Evolutionary conservation across 106 monocot genomes (phyloP).

Genomic region (Acorus calamus): DNA sequence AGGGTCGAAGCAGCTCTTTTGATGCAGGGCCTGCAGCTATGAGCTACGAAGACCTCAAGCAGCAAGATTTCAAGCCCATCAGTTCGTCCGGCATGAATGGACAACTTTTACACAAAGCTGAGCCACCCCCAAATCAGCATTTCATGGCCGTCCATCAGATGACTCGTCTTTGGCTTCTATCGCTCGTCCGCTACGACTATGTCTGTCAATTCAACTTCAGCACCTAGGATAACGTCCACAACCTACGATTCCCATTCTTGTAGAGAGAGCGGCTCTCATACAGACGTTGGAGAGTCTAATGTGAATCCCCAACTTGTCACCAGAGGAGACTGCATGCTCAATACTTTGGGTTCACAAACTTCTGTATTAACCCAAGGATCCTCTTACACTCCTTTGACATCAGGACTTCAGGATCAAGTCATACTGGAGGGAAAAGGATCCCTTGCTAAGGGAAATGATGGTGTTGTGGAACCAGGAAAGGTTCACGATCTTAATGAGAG

Average conservation of each 20-base stretch:
- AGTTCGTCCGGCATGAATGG: conserved; percentile 7
- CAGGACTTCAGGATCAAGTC: conserved; percentile 10
- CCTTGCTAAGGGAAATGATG: conserved; percentile 12
- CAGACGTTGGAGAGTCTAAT: no score
- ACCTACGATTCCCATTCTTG: no score
- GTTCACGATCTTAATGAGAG: conserved; percentile 13
- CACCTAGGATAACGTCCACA: conserved; percentile 8
- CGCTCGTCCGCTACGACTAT: conserved; percentile 40
- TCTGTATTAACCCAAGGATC: conserved; percentile 34
- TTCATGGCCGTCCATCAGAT: conserved; percentile 15
- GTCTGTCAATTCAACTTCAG: conserved; percentile 43
- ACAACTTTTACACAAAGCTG: conserved; percentile 18
- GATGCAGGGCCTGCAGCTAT: background rate
- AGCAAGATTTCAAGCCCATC: conserved; percentile 17
- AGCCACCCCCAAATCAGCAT: conserved; percentile 12
- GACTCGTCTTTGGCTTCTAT: conserved; percentile 30
- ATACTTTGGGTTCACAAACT: conserved; percentile 21
- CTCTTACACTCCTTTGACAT: conserved; percentile 17
- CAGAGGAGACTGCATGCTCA: conserved; percentile 9
- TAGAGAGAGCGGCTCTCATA: no score
- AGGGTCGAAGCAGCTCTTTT: conserved; percentile 17
- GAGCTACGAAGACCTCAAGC: conserved; percentile 12
- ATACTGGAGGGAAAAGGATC: conserved; percentile 3
- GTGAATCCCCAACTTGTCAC: no score
- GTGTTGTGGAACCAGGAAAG: conserved; percentile 19